These are phyloP conservation scores for Euphorbia celastroides DNA, from an alignment of 441 rosid species.

Conservation along the genomic window DNA sequence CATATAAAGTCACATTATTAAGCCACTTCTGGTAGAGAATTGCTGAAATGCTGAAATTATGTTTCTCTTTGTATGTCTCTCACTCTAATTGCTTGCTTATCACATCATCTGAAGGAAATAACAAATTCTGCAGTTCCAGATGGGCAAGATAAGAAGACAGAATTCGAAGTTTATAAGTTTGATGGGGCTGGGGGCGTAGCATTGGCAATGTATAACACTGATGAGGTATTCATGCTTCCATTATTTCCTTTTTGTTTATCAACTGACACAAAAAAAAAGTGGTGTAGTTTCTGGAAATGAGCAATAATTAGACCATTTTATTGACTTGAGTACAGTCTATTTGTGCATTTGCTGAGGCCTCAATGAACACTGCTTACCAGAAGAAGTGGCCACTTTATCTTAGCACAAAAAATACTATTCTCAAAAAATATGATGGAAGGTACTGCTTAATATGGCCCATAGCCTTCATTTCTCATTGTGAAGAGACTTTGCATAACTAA, in stretches of 20 bases:
- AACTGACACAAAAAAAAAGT: neutral
- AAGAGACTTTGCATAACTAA: neutral
- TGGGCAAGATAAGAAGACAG: constrained; percentile 40
- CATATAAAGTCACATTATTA: constrained; percentile 9
- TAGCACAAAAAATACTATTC: constrained; percentile 94
- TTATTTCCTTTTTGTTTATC: neutral
- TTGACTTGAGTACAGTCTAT: constrained; percentile 55
- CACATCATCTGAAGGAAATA: constrained; percentile 11
- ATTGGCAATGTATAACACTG: constrained; percentile 80
- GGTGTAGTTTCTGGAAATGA: neutral
- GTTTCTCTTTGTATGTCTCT: neutral
- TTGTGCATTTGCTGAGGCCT: constrained; percentile 81
- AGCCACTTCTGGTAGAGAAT: neutral
- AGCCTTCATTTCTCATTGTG: neutral
- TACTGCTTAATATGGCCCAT: constrained; percentile 15
- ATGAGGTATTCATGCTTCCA: constrained; percentile 43
- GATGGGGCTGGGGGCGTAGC: constrained; percentile 78
- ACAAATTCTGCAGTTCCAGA: constrained; percentile 47
- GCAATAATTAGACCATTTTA: neutral
- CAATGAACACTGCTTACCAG: constrained; percentile 85
- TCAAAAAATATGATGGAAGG: constrained; percentile 94
- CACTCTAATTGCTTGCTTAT: neutral
- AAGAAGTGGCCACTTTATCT: constrained; percentile 97
- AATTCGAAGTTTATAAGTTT: constrained; percentile 61
- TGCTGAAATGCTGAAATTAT: neutral